These are phyloP conservation scores for Dalbergia oliveri DNA, from an alignment of 306 rosid genomes.

Conservation along the genomic window DNA sequence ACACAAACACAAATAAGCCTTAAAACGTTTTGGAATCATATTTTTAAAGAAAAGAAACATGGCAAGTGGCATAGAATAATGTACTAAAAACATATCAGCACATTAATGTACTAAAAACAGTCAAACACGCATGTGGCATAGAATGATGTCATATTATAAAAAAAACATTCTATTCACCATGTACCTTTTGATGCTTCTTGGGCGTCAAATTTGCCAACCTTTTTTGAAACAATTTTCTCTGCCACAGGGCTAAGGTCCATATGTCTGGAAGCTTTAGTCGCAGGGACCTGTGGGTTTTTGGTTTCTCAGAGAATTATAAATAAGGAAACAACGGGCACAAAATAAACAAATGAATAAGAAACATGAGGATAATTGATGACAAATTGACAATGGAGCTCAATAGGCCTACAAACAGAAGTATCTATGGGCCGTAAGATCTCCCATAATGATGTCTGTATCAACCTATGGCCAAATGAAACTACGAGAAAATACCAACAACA, in stretches of 20 bases:
- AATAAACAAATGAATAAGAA: constrained; percentile 8
- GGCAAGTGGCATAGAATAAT: background rate
- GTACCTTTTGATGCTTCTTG: constrained; percentile 61
- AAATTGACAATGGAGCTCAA: background rate
- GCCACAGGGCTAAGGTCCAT: constrained; percentile 48
- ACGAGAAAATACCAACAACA: background rate
- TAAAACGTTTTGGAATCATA: background rate
- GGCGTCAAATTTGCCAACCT: constrained; percentile 1
- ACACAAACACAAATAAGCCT: background rate
- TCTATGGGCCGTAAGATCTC: background rate
- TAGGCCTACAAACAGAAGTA: constrained; percentile 9
- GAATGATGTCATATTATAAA: background rate
- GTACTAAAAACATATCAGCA: too few relatives aligned
- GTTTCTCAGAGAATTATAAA: constrained; percentile 35
- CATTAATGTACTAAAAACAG: too few relatives aligned
- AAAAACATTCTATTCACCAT: background rate
- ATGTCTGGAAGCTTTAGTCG: constrained; percentile 12
- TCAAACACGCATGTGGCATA: background rate
- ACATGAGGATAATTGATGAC: constrained; percentile 20
- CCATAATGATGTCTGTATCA: background rate
- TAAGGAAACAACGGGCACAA: constrained; percentile 5
- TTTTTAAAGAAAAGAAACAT: background rate
- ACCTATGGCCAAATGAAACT: constrained; percentile 6
- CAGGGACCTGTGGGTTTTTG: constrained; percentile 59
- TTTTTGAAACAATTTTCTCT: constrained; percentile 54